These are phyloP conservation scores for Rhodotorula kratochvilovae DNA, from an alignment of 768 basidiomycete species.

Conservation along the genomic window DNA sequence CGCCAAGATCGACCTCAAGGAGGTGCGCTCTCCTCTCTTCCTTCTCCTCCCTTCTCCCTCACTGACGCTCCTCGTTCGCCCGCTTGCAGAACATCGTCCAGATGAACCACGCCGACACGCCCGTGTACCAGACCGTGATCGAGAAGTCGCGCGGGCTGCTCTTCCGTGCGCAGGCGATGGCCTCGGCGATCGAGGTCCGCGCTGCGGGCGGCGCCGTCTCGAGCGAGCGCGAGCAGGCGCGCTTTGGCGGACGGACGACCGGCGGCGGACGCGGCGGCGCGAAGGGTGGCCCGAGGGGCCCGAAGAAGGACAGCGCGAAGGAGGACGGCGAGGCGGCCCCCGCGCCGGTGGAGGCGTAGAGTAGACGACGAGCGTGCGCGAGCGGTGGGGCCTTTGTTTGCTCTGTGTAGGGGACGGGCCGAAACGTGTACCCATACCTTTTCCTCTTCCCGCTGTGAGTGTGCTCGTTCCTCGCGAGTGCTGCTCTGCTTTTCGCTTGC, in stretches of 20 bases:
- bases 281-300: background rate
- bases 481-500: too few relatives aligned
- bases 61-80: background rate
- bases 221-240: conserved; percentile 26
- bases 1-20: conserved; percentile 91
- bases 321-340: background rate
- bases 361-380: background rate
- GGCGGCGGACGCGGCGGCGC: conserved; percentile 1
- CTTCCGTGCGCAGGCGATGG: conserved; percentile 77
- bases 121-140: conserved; percentile 88
- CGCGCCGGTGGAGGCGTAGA: conserved; percentile 2
- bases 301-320: background rate
- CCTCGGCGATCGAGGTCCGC: conserved; percentile 42
- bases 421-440: background rate
- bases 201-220: conserved; percentile 31
- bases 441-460: background rate
- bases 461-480: too few relatives aligned
- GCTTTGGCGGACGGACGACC: conserved; percentile 11
- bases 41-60: conserved; percentile 42
- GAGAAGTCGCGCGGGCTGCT: conserved; percentile 91
- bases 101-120: conserved; percentile 81
- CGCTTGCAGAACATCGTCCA: conserved; percentile 79
- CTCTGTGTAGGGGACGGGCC: background rate
- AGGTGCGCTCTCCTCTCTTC: background rate
- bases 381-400: background rate